A percentile compares a stretch with the other conserved stretches of the same genome.
These are phyloP conservation scores for Trichosporon faecale DNA, from an alignment of 1,284 basidiomycete genomes.

Conservation along the genomic window DNA sequence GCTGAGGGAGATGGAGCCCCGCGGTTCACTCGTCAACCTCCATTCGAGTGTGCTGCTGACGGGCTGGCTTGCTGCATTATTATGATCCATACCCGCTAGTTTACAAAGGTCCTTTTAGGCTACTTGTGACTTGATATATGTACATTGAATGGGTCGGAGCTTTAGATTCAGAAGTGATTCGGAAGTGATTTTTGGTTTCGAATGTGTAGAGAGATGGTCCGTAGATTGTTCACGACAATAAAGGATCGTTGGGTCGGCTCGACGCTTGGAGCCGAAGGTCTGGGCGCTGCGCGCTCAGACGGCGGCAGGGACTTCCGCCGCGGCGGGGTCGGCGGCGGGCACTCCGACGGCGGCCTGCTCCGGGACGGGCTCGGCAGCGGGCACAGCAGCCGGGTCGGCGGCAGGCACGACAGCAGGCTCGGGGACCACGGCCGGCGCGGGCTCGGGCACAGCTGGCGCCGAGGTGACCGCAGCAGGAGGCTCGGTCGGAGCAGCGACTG, in stretches of 20 bases:
- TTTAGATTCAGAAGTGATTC: not conserved
- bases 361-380: no score
- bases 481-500: not conserved
- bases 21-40: not conserved
- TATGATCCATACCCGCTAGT: slow-evolving; percentile 4
- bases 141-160: not conserved
- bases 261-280: no score
- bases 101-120: not conserved
- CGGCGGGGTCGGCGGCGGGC: no score
- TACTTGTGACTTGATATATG: not conserved
- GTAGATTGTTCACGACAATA: not conserved
- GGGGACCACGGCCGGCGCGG: no score
- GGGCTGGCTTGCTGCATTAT: not conserved
- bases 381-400: no score
- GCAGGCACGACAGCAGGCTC: no score
- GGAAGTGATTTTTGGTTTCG: not conserved
- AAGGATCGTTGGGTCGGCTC: not conserved
- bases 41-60: not conserved
- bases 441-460: no score
- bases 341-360: no score
- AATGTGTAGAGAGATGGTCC: not conserved
- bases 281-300: not conserved
- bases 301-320: no score
- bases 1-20: not conserved
- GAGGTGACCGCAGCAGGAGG: not conserved